Conservation (phyloP, 2,329 filamentous ascomycete species). For the Phialemoniopsis sp. region DNA sequence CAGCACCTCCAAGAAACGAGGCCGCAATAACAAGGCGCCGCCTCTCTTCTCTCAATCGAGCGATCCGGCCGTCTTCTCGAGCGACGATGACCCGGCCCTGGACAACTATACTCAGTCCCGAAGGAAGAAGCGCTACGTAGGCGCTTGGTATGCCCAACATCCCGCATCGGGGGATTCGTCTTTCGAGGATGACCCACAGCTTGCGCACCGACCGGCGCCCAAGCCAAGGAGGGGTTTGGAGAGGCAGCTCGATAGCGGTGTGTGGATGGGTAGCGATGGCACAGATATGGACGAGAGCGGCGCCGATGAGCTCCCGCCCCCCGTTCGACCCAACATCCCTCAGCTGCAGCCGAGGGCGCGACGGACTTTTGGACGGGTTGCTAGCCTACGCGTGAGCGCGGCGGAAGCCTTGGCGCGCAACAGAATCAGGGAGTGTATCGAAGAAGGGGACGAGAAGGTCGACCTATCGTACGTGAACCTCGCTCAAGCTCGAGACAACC, state of each 20-base stretch:
- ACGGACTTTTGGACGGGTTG: constrained; percentile 17
- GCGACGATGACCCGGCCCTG: constrained; percentile 64
- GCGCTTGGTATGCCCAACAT: constrained; percentile 63
- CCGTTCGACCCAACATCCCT: constrained; percentile 27
- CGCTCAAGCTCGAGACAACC: background rate
- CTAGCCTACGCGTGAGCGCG: constrained; percentile 21
- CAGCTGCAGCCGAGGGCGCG: constrained; percentile 25
- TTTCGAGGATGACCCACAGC: constrained; percentile 7
- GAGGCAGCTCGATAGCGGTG: constrained; percentile 59
- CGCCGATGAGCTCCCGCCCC: constrained; percentile 1
- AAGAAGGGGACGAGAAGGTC: constrained; percentile 53
- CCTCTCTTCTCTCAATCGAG: constrained; percentile 56
- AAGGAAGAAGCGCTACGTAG: constrained; percentile 59
- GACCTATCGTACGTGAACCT: constrained; percentile 54
- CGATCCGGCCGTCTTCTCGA: constrained; percentile 68
- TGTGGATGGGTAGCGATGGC: constrained; percentile 64
- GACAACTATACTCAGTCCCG: constrained; percentile 58
- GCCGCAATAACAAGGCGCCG: constrained; percentile 19
- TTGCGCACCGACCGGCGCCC: constrained; percentile 19
- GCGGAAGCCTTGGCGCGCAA: constrained; percentile 38
- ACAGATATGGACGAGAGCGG: constrained; percentile 36
- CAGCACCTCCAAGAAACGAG: constrained; percentile 35
- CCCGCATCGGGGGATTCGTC: constrained; percentile 12
- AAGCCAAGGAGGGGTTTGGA: constrained; percentile 48
- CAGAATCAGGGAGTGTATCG: constrained; percentile 48